Conservation (phyloP, 116 monocot genomes). For the Cymodocea nodosa region DNA sequence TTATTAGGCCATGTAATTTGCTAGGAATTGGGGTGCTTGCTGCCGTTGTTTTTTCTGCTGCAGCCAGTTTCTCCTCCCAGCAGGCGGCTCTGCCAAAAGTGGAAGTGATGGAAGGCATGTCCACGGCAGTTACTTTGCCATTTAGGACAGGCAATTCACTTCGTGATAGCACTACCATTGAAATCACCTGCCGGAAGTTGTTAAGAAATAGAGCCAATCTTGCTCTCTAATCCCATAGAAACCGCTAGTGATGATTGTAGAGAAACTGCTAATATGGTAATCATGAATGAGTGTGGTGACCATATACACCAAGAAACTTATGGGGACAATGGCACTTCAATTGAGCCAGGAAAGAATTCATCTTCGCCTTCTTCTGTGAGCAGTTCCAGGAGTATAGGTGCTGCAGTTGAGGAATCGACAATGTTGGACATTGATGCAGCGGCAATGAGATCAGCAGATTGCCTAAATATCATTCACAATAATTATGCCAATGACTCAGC, state of each 20-base stretch:
- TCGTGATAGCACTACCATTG: conserved; percentile 21
- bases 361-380: conserved; percentile 28
- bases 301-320: conserved; percentile 22
- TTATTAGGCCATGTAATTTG: neutral
- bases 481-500: neutral
- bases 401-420: conserved; percentile 28
- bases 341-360: conserved; percentile 31
- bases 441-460: conserved; percentile 3
- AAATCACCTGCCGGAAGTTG: conserved; percentile 32
- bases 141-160: conserved; percentile 24
- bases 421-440: conserved; percentile 8
- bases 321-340: conserved; percentile 23
- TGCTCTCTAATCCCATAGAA: conserved; percentile 11
- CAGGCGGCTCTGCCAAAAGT: neutral
- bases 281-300: conserved; percentile 14
- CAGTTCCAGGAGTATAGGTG: conserved; percentile 42
- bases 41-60: neutral
- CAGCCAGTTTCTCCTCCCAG: neutral
- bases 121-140: conserved; percentile 37
- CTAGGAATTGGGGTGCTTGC: conserved; percentile 3
- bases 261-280: neutral
- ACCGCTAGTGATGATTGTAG: neutral
- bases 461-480: conserved; percentile 3
- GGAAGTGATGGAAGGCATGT: conserved; percentile 57
- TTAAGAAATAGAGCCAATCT: conserved; percentile 17